These are phyloP conservation scores for Alliaria petiolata DNA, from an alignment of 345 rosid genomes.

Conservation along the genomic window DNA sequence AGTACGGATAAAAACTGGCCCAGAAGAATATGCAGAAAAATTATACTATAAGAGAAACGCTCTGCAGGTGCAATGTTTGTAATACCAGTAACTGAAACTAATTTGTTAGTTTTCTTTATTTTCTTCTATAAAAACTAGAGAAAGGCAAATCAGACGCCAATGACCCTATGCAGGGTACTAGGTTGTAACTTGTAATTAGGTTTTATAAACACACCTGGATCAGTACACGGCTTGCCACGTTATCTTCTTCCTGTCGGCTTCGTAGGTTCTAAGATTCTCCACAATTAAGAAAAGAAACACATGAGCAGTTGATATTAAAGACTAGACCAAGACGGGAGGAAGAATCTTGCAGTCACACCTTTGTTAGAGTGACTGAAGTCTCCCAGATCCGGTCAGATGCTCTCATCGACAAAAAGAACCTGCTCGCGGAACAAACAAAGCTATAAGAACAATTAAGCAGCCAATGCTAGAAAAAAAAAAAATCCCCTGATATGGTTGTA, in stretches of 20 bases:
- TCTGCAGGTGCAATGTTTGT: too few relatives aligned
- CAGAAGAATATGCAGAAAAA: background rate
- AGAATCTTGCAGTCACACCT: conserved; percentile 47
- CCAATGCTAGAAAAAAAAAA: background rate
- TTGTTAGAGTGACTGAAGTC: conserved; percentile 65
- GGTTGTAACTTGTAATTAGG: background rate
- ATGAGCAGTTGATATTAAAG: background rate
- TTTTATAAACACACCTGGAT: conserved; percentile 53
- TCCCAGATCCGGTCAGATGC: conserved; percentile 54
- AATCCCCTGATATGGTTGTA: background rate
- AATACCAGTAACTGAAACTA: background rate
- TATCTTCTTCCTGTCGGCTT: conserved; percentile 76
- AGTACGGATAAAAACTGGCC: background rate
- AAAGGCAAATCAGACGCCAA: background rate
- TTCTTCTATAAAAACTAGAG: background rate
- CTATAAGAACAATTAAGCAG: background rate
- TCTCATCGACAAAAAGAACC: conserved; percentile 75
- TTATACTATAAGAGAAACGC: background rate
- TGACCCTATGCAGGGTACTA: background rate
- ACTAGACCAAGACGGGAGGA: background rate
- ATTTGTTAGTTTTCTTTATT: background rate
- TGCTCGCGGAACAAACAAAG: conserved; percentile 16
- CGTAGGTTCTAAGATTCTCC: conserved; percentile 47
- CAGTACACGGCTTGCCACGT: conserved; percentile 61
- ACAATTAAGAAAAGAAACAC: background rate